Percentiles rank a stretch among this genome's conserved stretches.
phyloP scores from a whole-genome alignment of 768 basidiomycete genomes.

The Mycena alexandri region DNA sequence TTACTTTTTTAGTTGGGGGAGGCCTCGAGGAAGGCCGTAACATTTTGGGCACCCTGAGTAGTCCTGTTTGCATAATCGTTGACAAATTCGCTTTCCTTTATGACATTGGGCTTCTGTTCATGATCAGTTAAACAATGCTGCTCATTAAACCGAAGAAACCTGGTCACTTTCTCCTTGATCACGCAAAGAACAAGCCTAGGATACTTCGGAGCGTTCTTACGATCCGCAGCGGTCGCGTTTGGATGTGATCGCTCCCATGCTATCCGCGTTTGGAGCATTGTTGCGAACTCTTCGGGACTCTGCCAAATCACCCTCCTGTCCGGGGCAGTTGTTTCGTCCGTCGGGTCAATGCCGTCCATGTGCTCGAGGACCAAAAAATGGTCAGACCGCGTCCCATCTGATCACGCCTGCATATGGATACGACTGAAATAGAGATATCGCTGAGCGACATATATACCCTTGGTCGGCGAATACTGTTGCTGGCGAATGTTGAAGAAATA shows the following conservation, averaged over 20 bases:
- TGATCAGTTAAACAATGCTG: neutral
- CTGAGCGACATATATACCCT: neutral
- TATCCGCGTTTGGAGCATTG: neutral
- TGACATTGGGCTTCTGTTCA: slow-evolving; percentile 9
- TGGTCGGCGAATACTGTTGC: neutral
- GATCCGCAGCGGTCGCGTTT: neutral
- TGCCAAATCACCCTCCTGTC: neutral
- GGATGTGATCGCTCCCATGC: neutral
- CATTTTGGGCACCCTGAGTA: neutral
- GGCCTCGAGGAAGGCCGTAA: neutral
- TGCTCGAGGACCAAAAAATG: slow-evolving; percentile 17
- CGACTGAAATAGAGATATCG: too few species aligned
- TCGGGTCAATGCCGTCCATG: slow-evolving; percentile 9
- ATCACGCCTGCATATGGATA: neutral
- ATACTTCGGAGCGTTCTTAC: slow-evolving; percentile 3
- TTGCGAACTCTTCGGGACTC: neutral
- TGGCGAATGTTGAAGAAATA: slow-evolving; percentile 15
- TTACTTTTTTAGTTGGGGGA: slow-evolving; percentile 7
- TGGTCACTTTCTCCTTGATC: slow-evolving; percentile 17
- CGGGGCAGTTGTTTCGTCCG: neutral
- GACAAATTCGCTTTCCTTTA: neutral
- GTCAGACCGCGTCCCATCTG: neutral
- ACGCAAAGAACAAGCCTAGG: slow-evolving; percentile 14
- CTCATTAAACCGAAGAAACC: neutral
- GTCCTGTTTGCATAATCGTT: neutral